Evolutionary conservation across 129 eudicot species (phyloP).

Genomic region (Chrysanthemum lavandulifolium): DNA sequence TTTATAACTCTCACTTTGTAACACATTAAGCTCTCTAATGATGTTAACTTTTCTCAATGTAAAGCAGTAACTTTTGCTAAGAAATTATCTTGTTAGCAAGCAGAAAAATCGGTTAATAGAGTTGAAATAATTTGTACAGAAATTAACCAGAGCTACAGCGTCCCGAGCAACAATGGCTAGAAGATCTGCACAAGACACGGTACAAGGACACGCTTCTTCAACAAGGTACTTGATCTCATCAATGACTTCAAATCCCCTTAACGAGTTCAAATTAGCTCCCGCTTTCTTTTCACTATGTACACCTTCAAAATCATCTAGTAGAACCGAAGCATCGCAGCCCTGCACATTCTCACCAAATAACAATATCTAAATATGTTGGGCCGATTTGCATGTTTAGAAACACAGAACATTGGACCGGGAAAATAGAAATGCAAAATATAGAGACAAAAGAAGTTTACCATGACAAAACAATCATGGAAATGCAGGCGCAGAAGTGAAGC

Average conservation of each 20-base stretch:
- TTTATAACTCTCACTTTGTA: background rate
- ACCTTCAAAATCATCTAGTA: slow-evolving; percentile 45
- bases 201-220: slow-evolving; percentile 60
- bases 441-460: slow-evolving; percentile 31
- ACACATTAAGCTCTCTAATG: background rate
- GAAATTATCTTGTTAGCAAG: too few species aligned
- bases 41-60: background rate
- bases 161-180: slow-evolving; percentile 71
- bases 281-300: slow-evolving; percentile 56
- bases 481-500: slow-evolving; percentile 67
- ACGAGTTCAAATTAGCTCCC: slow-evolving; percentile 44
- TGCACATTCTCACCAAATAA: slow-evolving; percentile 6
- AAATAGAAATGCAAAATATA: background rate
- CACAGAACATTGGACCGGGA: background rate
- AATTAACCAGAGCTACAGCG: slow-evolving; percentile 44
- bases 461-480: slow-evolving; percentile 69
- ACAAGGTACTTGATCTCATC: slow-evolving; percentile 50
- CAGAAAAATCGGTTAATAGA: too few species aligned
- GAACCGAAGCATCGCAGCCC: slow-evolving; percentile 66
- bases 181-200: slow-evolving; percentile 69
- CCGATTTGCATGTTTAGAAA: slow-evolving; percentile 4
- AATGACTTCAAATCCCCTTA: slow-evolving; percentile 60
- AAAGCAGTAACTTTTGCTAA: background rate
- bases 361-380: background rate
- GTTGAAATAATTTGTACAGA: background rate